These are phyloP conservation scores for Iris macrosiphon DNA, from an alignment of 106 monocot species.

Conservation along the genomic window DNA sequence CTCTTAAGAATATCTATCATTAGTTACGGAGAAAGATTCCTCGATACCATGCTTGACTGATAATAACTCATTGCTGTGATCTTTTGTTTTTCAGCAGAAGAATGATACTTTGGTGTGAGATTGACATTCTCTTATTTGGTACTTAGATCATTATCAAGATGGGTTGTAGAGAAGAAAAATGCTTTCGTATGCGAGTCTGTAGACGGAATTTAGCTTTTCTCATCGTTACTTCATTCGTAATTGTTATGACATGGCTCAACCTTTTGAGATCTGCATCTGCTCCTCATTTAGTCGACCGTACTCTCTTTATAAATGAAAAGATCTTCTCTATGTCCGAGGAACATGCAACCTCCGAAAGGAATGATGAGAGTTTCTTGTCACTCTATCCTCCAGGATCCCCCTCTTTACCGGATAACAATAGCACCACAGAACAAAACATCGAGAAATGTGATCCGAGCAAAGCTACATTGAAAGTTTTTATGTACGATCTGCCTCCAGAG, in stretches of 20 bases:
- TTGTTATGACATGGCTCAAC: neutral
- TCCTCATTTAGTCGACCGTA: slow-evolving; percentile 15
- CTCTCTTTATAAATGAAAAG: slow-evolving; percentile 14
- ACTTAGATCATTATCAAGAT: too few species aligned
- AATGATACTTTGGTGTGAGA: too few species aligned
- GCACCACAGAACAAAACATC: neutral
- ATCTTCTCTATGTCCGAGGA: slow-evolving; percentile 18
- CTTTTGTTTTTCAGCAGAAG: too few species aligned
- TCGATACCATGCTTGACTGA: too few species aligned
- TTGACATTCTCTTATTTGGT: too few species aligned
- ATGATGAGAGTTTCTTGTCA: neutral
- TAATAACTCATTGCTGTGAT: too few species aligned
- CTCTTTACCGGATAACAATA: neutral
- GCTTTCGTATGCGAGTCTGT: too few species aligned
- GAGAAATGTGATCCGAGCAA: slow-evolving; percentile 32
- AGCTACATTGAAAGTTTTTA: slow-evolving; percentile 53
- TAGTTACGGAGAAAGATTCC: too few species aligned
- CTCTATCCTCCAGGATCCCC: neutral
- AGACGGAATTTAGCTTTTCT: too few species aligned
- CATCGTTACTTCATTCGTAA: neutral
- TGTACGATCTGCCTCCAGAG: slow-evolving; percentile 73
- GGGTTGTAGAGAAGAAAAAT: too few species aligned
- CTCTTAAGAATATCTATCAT: too few species aligned
- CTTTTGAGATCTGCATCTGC: neutral
- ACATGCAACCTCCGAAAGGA: neutral